Evolutionary conservation across 805 yeast genomes (phyloP).

Genomic region (Starmerella floris): DNA sequence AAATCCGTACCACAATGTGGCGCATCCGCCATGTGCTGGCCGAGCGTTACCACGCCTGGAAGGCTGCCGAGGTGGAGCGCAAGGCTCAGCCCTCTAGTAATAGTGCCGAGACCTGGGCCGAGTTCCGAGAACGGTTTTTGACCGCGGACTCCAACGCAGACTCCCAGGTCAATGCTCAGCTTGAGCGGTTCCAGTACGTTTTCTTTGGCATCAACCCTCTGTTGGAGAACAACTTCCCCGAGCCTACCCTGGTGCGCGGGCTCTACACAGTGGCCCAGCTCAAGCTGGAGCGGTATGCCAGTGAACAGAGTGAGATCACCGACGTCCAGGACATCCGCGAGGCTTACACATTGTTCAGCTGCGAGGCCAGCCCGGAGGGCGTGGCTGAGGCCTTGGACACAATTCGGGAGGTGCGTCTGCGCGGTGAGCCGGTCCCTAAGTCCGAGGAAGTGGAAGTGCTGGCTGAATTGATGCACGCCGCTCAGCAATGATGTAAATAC

Average conservation of each 20-base stretch:
- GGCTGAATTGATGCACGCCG: conserved; percentile 22
- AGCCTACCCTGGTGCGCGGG: conserved; percentile 51
- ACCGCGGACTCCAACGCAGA: conserved; percentile 42
- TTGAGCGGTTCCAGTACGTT: conserved; percentile 69
- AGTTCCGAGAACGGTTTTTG: conserved; percentile 42
- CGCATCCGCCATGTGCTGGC: conserved; percentile 74
- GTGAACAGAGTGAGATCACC: conserved; percentile 23
- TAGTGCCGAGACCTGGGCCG: conserved; percentile 29
- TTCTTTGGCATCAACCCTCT: conserved; percentile 73
- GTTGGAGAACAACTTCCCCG: conserved; percentile 45
- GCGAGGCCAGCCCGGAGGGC: conserved; percentile 33
- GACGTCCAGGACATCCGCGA: conserved; percentile 30
- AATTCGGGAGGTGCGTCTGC: conserved; percentile 37
- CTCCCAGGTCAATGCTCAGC: conserved; percentile 47
- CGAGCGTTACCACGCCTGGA: conserved; percentile 67
- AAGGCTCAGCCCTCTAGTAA: background rate
- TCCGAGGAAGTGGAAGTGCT: conserved; percentile 22
- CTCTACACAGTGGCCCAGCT: conserved; percentile 54
- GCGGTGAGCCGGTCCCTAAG: conserved; percentile 17
- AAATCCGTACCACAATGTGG: conserved; percentile 52
- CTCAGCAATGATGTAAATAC: background rate
- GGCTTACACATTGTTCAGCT: conserved; percentile 37
- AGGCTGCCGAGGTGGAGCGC: conserved; percentile 34
- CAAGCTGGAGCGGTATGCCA: conserved; percentile 42
- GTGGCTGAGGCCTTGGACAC: conserved; percentile 32